A percentile compares a stretch with the other conserved stretches of the same genome.
Conservation (phyloP, 2,329 filamentous ascomycete genomes). For the Cladosporium phlei region DNA sequence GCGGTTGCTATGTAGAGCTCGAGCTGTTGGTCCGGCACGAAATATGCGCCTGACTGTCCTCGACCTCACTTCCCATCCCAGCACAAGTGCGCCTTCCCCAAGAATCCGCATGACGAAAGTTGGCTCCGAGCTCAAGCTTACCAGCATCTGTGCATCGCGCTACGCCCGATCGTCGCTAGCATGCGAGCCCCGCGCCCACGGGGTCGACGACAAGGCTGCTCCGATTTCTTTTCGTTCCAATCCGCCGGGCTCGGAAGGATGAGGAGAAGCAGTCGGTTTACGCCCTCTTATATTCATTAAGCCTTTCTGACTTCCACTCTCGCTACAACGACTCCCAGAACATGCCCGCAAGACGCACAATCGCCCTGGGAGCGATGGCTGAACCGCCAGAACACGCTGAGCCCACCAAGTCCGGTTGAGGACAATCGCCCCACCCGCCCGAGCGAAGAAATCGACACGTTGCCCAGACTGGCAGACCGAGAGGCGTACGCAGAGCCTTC, state of each 20-base stretch:
- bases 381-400: constrained; percentile 3
- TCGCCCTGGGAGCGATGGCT: background rate
- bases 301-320: background rate
- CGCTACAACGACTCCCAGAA: constrained; percentile 1
- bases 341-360: background rate
- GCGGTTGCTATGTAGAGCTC: background rate
- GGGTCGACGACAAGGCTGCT: constrained; percentile 3
- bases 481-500: too few relatives aligned
- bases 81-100: too few relatives aligned
- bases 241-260: constrained; percentile 4
- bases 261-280: constrained; percentile 3
- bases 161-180: background rate
- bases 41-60: background rate
- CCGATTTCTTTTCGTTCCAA: constrained; percentile 1
- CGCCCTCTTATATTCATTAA: constrained; percentile 4
- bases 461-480: too few relatives aligned
- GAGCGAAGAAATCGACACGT: too few relatives aligned
- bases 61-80: constrained; percentile 1
- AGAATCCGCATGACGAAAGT: constrained; percentile 11
- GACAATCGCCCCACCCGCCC: constrained; percentile 7
- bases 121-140: background rate
- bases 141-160: too few relatives aligned
- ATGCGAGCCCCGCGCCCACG: constrained; percentile 2
- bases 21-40: background rate
- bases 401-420: constrained; percentile 9